Base-by-base conservation (phyloP, 257 asterid genomes). In the Solanum chiquidenum region DNA sequence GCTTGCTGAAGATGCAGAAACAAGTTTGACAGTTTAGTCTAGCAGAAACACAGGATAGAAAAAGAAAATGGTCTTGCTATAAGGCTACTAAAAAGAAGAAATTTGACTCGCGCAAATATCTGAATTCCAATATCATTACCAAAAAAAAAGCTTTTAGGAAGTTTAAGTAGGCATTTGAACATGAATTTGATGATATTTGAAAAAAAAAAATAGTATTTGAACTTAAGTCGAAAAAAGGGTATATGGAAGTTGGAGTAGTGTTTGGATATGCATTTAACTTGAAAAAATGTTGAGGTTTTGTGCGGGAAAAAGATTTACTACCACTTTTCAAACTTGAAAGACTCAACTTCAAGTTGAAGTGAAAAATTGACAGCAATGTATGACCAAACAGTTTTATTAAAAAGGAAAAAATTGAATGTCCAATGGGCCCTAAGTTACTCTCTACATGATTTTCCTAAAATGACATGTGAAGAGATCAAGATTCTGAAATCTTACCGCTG, bases 401-500 rank as follows among this genome's bases (percentile, higher is more conserved):
- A 7, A 31, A 8, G 77, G 34, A 14, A 33, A 71, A 7, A 33
- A 12, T 16, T 31, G 25, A 1, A 71, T 1, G 79, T 71, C 42
- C 42, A 71, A 8, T 33, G 79, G 40, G 25, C 79, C 42, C 14
- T 18, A 73, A 77, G 37, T 25, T 40, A 40, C 35, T 44, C 83
- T 76, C 62, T 77, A 12, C 37, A 40, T 25, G 35, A 40, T 25
- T 40, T 40, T 77, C 62, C 31, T 9, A 77, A 40, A 77, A 40
- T 13, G 84, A 77, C 7, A n/a, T 13, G 35, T 33, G 33, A 40
- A 77, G 60, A 40, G 35, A 77, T 40, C 46, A 13, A 77, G 60
- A 77, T 77, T 77, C 58, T 40, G 62, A 77, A 75, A 88, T 40
- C 94, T 87, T 95, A 96, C 98, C 5, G 95, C 88, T 87, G 98